Conservation (phyloP, 345 rosid genomes). For the Cochlearia excelsa region DNA sequence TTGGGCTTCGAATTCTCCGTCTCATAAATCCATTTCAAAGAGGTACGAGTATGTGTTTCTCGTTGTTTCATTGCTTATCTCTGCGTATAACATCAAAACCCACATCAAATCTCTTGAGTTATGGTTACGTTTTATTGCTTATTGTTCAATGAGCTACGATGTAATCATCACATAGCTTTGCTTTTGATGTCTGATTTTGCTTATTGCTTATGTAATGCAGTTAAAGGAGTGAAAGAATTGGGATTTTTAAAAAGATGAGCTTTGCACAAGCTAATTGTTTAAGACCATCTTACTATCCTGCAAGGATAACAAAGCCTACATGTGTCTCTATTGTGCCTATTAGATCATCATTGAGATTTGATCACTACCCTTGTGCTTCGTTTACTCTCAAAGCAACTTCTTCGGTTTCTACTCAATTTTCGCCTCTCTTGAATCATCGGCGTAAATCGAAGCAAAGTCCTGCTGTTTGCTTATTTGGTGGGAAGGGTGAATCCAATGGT, state of each 20-base stretch:
- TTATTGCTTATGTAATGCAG: background rate
- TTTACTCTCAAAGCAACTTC: slow-evolving; percentile 22
- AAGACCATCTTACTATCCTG: slow-evolving; percentile 18
- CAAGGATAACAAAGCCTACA: slow-evolving; percentile 17
- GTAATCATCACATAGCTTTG: background rate
- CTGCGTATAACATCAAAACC: background rate
- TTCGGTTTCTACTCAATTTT: slow-evolving; percentile 25
- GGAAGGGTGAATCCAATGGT: slow-evolving; percentile 51
- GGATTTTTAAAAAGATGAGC: slow-evolving; percentile 26
- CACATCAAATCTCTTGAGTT: background rate
- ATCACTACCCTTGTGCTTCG: slow-evolving; percentile 2
- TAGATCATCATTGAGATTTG: slow-evolving; percentile 11
- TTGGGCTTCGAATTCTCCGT: slow-evolving; percentile 24
- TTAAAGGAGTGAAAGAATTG: slow-evolving; percentile 4
- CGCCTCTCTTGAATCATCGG: slow-evolving; percentile 29
- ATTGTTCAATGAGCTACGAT: background rate
- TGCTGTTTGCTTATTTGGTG: slow-evolving; percentile 60
- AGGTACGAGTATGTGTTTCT: slow-evolving; percentile 13
- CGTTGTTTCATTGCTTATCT: background rate
- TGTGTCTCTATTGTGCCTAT: slow-evolving; percentile 11
- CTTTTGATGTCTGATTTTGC: background rate
- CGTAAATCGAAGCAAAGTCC: slow-evolving; percentile 31
- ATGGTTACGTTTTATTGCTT: too few species aligned
- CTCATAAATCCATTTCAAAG: background rate
- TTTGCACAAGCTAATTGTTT: slow-evolving; percentile 36